These are phyloP conservation scores for Capsella bursapastoris DNA, from an alignment of 345 rosid species.

Conservation along the genomic window DNA sequence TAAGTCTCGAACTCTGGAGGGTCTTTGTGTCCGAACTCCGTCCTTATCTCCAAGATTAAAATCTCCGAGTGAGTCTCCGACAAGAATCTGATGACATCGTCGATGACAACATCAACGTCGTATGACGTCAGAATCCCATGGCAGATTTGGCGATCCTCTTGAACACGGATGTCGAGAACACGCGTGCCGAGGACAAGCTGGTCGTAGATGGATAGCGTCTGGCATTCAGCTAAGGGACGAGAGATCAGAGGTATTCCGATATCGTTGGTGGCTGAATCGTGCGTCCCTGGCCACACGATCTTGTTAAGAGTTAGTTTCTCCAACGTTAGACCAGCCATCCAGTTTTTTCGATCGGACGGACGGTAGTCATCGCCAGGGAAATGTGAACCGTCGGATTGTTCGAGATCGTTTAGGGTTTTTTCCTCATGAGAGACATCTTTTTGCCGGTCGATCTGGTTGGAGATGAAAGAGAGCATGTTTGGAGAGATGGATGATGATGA, in stretches of 20 bases:
- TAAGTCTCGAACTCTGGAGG: constrained; percentile 72
- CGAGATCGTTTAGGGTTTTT: constrained; percentile 56
- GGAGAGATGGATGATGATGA: constrained; percentile 18
- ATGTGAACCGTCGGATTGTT: constrained; percentile 47
- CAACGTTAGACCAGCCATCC: constrained; percentile 70
- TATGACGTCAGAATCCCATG: constrained; percentile 73
- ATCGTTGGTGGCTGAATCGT: constrained; percentile 84
- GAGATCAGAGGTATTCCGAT: constrained; percentile 66
- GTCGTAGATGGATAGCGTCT: constrained; percentile 63
- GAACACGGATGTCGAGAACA: constrained; percentile 73
- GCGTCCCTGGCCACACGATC: constrained; percentile 95
- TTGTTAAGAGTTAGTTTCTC: constrained; percentile 56
- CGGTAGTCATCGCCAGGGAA: constrained; percentile 73
- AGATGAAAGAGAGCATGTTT: constrained; percentile 65
- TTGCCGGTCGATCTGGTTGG: constrained; percentile 55
- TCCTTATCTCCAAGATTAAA: constrained; percentile 73
- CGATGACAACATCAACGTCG: constrained; percentile 61
- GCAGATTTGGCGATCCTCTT: constrained; percentile 68
- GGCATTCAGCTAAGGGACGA: constrained; percentile 86
- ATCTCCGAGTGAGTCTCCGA: constrained; percentile 75
- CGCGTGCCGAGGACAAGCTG: constrained; percentile 78
- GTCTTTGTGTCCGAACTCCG: constrained; percentile 79
- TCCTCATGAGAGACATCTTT: constrained; percentile 54
- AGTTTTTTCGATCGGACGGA: constrained; percentile 69
- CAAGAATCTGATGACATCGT: constrained; percentile 70